A percentile compares a stretch with the other conserved stretches of the same genome.
These are phyloP conservation scores for Eutrema japonicum DNA, from an alignment of 345 rosid species.

Conservation along the genomic window DNA sequence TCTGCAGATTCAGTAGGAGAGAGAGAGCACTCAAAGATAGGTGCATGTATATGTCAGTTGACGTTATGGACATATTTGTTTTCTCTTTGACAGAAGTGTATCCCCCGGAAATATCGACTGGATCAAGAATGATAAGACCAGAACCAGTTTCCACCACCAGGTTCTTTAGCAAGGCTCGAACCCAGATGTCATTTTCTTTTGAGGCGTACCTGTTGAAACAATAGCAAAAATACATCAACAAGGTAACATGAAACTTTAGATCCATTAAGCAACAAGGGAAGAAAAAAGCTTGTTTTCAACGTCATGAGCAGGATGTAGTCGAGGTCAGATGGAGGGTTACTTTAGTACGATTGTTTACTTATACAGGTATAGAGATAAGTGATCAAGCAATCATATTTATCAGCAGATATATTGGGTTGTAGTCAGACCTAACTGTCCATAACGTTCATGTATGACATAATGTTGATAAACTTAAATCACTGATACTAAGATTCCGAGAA, in stretches of 20 bases:
- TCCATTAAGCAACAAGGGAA: conserved; percentile 19
- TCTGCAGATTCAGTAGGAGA: conserved; percentile 82
- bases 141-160: conserved; percentile 93
- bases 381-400: conserved; percentile 26
- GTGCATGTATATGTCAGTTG: conserved; percentile 84
- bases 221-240: conserved; percentile 28
- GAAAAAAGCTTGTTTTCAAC: conserved; percentile 12
- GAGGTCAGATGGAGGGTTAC: conserved; percentile 7
- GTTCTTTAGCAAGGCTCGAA: conserved; percentile 82
- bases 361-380: conserved; percentile 9
- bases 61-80: conserved; percentile 80
- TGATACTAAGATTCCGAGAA: conserved; percentile 7
- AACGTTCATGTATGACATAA: conserved; percentile 18
- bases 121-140: conserved; percentile 90
- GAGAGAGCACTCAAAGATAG: conserved; percentile 87
- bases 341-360: conserved; percentile 14
- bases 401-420: conserved; percentile 16
- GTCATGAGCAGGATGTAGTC: conserved; percentile 23
- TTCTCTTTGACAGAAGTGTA: conserved; percentile 91
- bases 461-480: conserved; percentile 24
- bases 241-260: conserved; percentile 16
- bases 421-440: conserved; percentile 5
- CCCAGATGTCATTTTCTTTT: conserved; percentile 94
- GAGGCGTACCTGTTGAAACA: conserved; percentile 75
- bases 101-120: conserved; percentile 89